Evolutionary conservation across 2,329 filamentous ascomycete species (phyloP), one percentile per base, ranked within the genome.

Genomic region (Trichoderma koningii): DNA sequence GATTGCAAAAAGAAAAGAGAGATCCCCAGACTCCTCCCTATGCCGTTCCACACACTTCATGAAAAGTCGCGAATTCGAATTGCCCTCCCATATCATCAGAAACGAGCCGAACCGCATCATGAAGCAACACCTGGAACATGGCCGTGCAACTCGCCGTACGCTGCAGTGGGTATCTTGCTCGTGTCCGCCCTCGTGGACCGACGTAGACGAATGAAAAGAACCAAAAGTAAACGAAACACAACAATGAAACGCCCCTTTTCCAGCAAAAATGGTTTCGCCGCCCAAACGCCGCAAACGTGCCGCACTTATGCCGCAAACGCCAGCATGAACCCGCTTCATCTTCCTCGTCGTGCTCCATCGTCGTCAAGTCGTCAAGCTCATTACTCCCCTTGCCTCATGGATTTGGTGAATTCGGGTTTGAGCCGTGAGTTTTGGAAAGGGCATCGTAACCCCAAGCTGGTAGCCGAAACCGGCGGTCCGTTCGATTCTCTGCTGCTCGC

Each of bases 391-490:
- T 47, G 28, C 45, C 34, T 38, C 34, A 38, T 14, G 34, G 34
- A 38, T 38, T 38, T 38, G 34, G 14, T 14, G 10, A 3, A 5
- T 38, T 38, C 38, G 21, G 14, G 3, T 15, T 45, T 19, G 56
- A 17, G 50, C 19, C n/a, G 3, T 47, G n/a, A 41, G 38, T 45
- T 15, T 28, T 17, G 5, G 47, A 41, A 44, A 66, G 57, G 14
- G 57, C 57, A 23, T 71, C 68, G 57, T 69, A 76, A 38, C 75
- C 75, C 75, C 75, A 77, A 14, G 65, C 57, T 9, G 76, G 75
- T 30, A 76, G 69, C 44, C 70, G 71, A 45, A 68, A 66, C 14
- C 57, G 55, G 17, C 70, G 67, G 21, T 68, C 69, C 66, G 64
- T 71, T 63, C 74, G 73, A 5, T 63, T 63, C 53, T 73, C 70